phyloP scores from a whole-genome alignment of 352 stramenopile species.

The Phytophthora multivora region DNA sequence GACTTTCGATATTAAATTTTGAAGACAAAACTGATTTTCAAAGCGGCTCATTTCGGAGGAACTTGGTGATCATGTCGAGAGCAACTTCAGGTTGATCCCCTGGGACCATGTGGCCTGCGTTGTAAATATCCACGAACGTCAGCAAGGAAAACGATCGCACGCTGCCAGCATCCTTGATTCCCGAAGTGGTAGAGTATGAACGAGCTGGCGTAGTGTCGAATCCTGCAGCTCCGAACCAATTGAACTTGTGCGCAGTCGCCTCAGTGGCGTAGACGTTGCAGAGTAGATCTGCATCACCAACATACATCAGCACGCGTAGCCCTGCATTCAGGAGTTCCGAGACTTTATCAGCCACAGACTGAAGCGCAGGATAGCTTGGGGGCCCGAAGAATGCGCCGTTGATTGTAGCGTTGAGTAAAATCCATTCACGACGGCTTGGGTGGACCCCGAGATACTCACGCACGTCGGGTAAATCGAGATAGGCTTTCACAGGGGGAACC shows the following conservation, averaged over 20 bases:
- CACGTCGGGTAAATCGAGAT: conserved; percentile 58
- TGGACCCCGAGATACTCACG: conserved; percentile 39
- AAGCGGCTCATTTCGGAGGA: conserved; percentile 49
- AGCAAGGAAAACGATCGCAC: conserved; percentile 40
- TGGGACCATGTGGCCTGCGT: conserved; percentile 61
- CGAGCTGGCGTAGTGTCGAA: conserved; percentile 22
- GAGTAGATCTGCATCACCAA: conserved; percentile 40
- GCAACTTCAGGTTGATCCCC: conserved; percentile 51
- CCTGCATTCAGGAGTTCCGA: conserved; percentile 25
- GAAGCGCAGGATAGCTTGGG: conserved; percentile 56
- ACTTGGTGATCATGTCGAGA: conserved; percentile 60
- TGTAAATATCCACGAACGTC: conserved; percentile 51
- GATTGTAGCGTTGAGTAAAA: conserved; percentile 89
- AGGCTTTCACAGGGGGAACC: conserved; percentile 40
- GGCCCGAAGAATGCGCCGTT: conserved; percentile 79
- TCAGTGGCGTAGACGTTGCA: conserved; percentile 45
- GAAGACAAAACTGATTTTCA: too few relatives aligned
- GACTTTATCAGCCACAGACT: conserved; percentile 25
- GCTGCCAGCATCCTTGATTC: conserved; percentile 14
- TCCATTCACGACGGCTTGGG: conserved; percentile 63
- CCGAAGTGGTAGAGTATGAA: conserved; percentile 6
- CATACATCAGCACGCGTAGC: conserved; percentile 31
- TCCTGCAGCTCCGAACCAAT: conserved; percentile 31
- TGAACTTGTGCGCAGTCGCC: conserved; percentile 31
- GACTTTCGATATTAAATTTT: too few relatives aligned